Evolutionary conservation across 1,139 yeast genomes (phyloP).

Genomic region (Torulaspora pretoriensis): DNA sequence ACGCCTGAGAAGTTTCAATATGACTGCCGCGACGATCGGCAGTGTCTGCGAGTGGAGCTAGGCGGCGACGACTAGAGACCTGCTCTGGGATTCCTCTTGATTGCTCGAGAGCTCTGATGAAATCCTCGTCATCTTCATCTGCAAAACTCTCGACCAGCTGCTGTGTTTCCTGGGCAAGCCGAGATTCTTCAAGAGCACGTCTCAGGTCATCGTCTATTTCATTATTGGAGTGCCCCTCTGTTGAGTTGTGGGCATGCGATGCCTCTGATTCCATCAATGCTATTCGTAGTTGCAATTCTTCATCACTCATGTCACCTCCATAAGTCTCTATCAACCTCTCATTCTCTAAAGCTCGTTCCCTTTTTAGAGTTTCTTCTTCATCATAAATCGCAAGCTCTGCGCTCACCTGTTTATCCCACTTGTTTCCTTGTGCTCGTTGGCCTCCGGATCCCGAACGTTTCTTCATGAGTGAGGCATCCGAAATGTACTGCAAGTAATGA

Average conservation of each 20-base stretch:
- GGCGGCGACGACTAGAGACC: background rate
- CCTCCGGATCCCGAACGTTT: slow-evolving; percentile 14
- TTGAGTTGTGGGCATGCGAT: slow-evolving; percentile 3
- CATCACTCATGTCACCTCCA: slow-evolving; percentile 39
- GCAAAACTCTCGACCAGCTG: slow-evolving; percentile 13
- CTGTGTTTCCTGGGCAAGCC: slow-evolving; percentile 46
- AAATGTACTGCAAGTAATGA: slow-evolving; percentile 30
- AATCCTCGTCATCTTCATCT: slow-evolving; percentile 37
- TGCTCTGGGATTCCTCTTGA: slow-evolving; percentile 30
- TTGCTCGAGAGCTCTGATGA: slow-evolving; percentile 38
- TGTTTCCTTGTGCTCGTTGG: slow-evolving; percentile 22
- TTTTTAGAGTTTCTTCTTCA: slow-evolving; percentile 30
- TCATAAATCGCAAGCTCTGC: slow-evolving; percentile 34
- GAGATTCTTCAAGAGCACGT: slow-evolving; percentile 28
- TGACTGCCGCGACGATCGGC: background rate
- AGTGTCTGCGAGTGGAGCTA: background rate
- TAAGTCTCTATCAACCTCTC: slow-evolving; percentile 27
- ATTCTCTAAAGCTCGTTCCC: slow-evolving; percentile 23
- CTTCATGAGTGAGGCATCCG: slow-evolving; percentile 17
- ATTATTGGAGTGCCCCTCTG: background rate
- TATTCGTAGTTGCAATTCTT: slow-evolving; percentile 43
- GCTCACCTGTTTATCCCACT: slow-evolving; percentile 31
- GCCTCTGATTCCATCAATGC: slow-evolving; percentile 41
- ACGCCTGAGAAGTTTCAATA: background rate
- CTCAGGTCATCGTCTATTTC: slow-evolving; percentile 25